phyloP scores from a whole-genome alignment of 2,329 filamentous ascomycete genomes.

The Leptographium lundbergii region DNA sequence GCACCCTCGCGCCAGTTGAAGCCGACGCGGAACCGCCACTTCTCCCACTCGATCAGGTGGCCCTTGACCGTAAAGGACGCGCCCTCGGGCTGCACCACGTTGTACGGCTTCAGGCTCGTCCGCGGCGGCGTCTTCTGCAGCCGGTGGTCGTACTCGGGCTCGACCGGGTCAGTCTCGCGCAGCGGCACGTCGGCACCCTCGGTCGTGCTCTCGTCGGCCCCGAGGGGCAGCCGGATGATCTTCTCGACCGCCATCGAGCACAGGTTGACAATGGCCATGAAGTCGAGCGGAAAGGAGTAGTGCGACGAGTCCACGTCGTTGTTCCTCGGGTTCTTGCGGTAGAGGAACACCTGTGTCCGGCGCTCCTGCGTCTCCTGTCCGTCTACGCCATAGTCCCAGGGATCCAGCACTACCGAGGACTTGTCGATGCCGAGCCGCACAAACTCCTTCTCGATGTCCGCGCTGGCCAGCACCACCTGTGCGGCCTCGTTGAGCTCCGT shows the following conservation, averaged over 20 bases:
- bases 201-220: slow-evolving; percentile 35
- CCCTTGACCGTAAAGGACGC: slow-evolving; percentile 35
- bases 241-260: slow-evolving; percentile 27
- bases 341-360: slow-evolving; percentile 50
- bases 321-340: slow-evolving; percentile 49
- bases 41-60: slow-evolving; percentile 45
- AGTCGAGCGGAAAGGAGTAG: slow-evolving; percentile 39
- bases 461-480: slow-evolving; percentile 38
- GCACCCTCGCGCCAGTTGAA: slow-evolving; percentile 43
- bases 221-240: slow-evolving; percentile 26
- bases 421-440: slow-evolving; percentile 48
- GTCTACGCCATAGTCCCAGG: slow-evolving; percentile 50
- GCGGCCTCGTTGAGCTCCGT: slow-evolving; percentile 47
- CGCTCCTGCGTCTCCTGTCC: slow-evolving; percentile 16
- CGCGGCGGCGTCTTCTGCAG: slow-evolving; percentile 21
- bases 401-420: slow-evolving; percentile 45
- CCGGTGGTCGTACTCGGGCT: slow-evolving; percentile 21
- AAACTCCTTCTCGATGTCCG: slow-evolving; percentile 44
- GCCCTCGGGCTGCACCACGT: slow-evolving; percentile 9
- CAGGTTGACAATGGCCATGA: slow-evolving; percentile 43
- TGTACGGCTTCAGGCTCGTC: slow-evolving; percentile 42
- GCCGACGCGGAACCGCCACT: slow-evolving; percentile 56
- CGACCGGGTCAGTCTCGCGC: slow-evolving; percentile 12
- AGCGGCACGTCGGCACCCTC: background rate
- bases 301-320: slow-evolving; percentile 48